phyloP scores from a whole-genome alignment of 164 flowering plant genomes.

The Euptelea pleiosperma region DNA sequence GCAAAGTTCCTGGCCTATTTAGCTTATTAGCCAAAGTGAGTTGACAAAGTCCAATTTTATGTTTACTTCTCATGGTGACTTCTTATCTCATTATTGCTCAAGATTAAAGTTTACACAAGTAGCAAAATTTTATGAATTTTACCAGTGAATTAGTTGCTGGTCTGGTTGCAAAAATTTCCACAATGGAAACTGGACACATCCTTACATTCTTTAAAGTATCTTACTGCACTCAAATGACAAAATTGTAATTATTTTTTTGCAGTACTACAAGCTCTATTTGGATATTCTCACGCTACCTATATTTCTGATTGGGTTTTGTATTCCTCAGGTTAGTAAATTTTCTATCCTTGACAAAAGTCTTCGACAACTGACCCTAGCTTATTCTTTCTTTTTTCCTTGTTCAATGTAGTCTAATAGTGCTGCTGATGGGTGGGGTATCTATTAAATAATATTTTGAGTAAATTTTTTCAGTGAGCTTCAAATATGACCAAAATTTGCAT shows the following conservation, averaged over 20 bases:
- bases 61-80: background rate
- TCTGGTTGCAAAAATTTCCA: background rate
- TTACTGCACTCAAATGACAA: constrained; percentile 3
- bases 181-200: background rate
- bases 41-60: constrained; percentile 3
- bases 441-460: background rate
- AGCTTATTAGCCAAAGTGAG: constrained; percentile 57
- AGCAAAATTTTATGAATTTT: background rate
- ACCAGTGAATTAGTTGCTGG: constrained; percentile 1
- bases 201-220: background rate
- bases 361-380: no score
- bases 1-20: constrained; percentile 34
- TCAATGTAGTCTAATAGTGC: background rate
- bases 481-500: background rate
- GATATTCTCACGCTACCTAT: constrained; percentile 56
- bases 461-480: background rate
- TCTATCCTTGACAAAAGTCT: background rate
- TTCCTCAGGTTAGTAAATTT: constrained; percentile 64
- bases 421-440: background rate
- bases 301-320: constrained; percentile 35
- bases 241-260: constrained; percentile 24
- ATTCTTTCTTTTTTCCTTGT: background rate
- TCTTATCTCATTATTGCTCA: background rate
- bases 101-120: background rate
- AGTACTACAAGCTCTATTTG: constrained; percentile 70